Conservation (phyloP, 306 rosid genomes). For the Prinsepia uniflora region DNA sequence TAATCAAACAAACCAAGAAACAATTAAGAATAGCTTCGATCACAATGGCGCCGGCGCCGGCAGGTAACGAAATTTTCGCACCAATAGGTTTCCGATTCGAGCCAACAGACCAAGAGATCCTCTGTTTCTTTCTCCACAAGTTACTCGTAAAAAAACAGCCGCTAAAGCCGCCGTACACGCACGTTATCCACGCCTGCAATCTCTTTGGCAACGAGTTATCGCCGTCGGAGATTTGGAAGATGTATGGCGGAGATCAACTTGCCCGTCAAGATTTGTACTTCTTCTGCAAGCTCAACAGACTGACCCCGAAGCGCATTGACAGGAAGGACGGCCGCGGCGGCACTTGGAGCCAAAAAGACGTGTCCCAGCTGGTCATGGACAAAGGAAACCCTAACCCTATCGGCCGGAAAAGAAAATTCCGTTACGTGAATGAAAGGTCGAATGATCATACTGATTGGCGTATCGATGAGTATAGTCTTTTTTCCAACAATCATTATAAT, state of each 20-base stretch:
- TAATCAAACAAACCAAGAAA: no score
- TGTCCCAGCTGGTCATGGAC: background rate
- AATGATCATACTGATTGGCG: background rate
- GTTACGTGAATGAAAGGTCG: background rate
- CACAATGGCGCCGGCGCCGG: no score
- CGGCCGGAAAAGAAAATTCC: background rate
- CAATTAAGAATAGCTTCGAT: no score
- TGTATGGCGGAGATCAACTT: background rate
- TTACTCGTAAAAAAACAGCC: background rate
- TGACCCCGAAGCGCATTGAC: background rate
- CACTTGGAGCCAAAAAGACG: background rate
- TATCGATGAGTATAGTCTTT: background rate
- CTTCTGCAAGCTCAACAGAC: background rate
- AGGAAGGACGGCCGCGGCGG: background rate
- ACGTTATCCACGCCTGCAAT: background rate
- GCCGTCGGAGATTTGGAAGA: background rate
- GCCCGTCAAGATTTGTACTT: background rate
- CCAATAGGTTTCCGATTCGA: background rate
- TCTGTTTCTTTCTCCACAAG: background rate
- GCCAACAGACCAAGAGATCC: background rate
- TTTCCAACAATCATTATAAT: background rate
- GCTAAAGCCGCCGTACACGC: background rate
- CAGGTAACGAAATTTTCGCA: no score
- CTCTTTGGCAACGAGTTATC: background rate
- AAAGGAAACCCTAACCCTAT: background rate